Conservation (phyloP, 495 filamentous ascomycete species). For the Podospora anserina region DNA sequence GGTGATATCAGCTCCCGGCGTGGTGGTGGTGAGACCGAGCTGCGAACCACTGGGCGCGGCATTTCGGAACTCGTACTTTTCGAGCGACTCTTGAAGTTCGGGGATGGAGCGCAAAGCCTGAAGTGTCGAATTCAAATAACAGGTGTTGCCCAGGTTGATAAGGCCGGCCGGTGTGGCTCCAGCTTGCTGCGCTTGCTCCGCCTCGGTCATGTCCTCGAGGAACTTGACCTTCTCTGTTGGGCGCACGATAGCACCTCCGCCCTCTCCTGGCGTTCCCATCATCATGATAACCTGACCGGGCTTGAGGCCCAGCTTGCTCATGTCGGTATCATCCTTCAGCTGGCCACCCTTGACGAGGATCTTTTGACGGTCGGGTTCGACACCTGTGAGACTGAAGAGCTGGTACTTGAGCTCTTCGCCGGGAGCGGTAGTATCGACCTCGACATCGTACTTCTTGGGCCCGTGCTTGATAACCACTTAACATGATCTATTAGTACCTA, state of each 20-base stretch:
- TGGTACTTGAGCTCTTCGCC: conserved; percentile 95
- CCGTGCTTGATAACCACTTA: conserved; percentile 94
- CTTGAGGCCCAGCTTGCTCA: conserved; percentile 81
- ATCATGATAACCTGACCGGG: conserved; percentile 88
- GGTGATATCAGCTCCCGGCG: conserved; percentile 66
- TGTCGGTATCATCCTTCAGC: conserved; percentile 89
- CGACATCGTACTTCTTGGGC: conserved; percentile 90
- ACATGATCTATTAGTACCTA: neutral
- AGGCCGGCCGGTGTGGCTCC: conserved; percentile 87
- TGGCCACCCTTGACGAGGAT: conserved; percentile 90
- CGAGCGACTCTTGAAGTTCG: conserved; percentile 80
- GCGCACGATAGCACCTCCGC: conserved; percentile 57
- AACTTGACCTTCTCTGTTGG: conserved; percentile 86
- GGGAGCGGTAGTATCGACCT: conserved; percentile 76
- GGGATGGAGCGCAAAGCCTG: conserved; percentile 86
- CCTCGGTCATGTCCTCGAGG: conserved; percentile 96
- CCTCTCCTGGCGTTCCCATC: conserved; percentile 83
- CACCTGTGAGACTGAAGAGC: conserved; percentile 89
- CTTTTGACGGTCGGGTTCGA: conserved; percentile 95
- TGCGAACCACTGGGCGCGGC: conserved; percentile 18
- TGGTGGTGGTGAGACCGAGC: neutral
- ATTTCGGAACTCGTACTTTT: conserved; percentile 55
- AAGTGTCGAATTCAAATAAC: conserved; percentile 95
- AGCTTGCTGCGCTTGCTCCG: conserved; percentile 75
- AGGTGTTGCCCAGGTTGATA: conserved; percentile 93